A percentile compares a stretch with the other conserved stretches of the same genome.
These are phyloP conservation scores for Plectosphaerella plurivora DNA, from an alignment of 2,329 filamentous ascomycete genomes.

Conservation along the genomic window DNA sequence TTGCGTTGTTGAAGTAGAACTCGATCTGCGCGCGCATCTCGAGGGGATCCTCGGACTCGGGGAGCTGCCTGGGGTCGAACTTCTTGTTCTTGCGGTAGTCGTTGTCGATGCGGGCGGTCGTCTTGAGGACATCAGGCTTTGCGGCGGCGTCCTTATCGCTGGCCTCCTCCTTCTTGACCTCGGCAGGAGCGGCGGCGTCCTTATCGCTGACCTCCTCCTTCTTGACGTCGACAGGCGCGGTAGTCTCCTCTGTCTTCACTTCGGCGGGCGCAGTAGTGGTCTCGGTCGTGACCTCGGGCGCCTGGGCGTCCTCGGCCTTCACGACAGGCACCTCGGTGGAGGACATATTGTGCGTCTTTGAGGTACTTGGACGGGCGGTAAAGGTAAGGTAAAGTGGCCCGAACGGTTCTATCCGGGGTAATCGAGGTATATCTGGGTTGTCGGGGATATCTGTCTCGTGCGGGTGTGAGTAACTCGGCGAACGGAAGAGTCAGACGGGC, in stretches of 20 bases:
- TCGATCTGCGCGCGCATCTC: slow-evolving; percentile 87
- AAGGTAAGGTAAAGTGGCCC: too few relatives aligned
- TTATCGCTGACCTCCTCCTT: slow-evolving; percentile 15
- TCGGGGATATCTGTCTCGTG: too few relatives aligned
- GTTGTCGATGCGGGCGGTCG: slow-evolving; percentile 31
- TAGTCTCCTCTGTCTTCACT: slow-evolving; percentile 17
- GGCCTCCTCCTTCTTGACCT: slow-evolving; percentile 6
- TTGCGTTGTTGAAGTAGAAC: slow-evolving; percentile 93
- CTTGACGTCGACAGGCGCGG: slow-evolving; percentile 17
- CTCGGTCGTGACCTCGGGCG: slow-evolving; percentile 14
- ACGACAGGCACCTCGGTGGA: slow-evolving; percentile 12
- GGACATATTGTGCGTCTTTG: not conserved
- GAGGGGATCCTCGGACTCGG: slow-evolving; percentile 70
- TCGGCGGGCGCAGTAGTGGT: slow-evolving; percentile 6
- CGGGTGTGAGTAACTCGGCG: too few relatives aligned
- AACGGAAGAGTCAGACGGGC: too few relatives aligned
- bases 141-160: slow-evolving; percentile 8
- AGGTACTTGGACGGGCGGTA: too few relatives aligned
- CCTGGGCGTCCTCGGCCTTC: slow-evolving; percentile 17
- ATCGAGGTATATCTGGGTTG: too few relatives aligned
- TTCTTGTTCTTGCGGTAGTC: slow-evolving; percentile 56
- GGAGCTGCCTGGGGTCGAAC: slow-evolving; percentile 62
- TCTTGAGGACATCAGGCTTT: slow-evolving; percentile 36
- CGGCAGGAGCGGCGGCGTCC: not conserved
- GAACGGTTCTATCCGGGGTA: too few relatives aligned